Evolutionary conservation across 208 protist genomes (phyloP).

Genomic region (Leishmania mexicana): DNA sequence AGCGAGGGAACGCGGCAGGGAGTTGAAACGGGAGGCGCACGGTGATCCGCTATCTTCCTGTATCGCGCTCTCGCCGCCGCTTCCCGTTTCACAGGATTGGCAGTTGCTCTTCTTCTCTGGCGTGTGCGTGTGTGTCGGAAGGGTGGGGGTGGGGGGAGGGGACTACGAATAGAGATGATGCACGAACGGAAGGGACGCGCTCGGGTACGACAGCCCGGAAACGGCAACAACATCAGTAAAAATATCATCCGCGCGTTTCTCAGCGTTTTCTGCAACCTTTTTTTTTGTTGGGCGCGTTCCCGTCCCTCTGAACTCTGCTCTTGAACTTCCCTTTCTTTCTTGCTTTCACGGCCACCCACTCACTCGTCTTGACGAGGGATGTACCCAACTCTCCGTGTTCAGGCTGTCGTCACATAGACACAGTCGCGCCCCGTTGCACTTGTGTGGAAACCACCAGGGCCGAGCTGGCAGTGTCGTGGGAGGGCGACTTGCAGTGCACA

Average conservation of each 20-base stretch:
- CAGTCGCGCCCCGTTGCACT: neutral
- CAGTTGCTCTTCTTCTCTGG: neutral
- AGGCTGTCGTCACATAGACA: neutral
- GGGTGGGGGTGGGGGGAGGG: too few species aligned
- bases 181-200: neutral
- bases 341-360: neutral
- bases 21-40: neutral
- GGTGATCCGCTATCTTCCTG: neutral
- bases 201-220: neutral
- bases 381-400: neutral
- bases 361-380: neutral
- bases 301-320: neutral
- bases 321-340: neutral
- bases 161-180: too few species aligned
- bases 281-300: neutral
- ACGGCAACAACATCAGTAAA: neutral
- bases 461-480: neutral
- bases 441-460: neutral
- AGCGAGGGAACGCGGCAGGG: neutral
- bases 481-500: neutral
- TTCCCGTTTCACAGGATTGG: neutral
- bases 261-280: neutral
- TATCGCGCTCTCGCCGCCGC: neutral
- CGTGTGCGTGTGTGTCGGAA: neutral
- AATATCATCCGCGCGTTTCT: neutral